Evolutionary conservation across 768 basidiomycete genomes (phyloP).

Genomic region (Rhodocollybia butyracea): DNA sequence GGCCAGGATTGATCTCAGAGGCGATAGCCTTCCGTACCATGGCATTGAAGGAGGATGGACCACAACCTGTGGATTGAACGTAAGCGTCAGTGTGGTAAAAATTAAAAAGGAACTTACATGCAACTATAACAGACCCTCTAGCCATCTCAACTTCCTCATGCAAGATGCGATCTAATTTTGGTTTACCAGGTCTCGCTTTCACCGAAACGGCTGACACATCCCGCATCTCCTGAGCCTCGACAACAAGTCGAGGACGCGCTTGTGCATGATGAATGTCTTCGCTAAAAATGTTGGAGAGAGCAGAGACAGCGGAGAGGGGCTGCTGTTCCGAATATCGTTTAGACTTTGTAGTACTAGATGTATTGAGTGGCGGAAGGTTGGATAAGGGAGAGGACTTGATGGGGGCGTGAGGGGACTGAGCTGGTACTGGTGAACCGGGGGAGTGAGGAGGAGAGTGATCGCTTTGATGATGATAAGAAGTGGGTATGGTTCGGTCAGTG

Average conservation of each 20-base stretch:
- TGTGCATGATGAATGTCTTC: neutral
- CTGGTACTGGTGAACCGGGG: neutral
- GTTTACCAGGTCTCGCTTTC: constrained; percentile 62
- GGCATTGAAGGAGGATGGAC: constrained; percentile 66
- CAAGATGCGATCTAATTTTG: constrained; percentile 58
- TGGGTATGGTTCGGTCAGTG: neutral
- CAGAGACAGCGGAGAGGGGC: neutral
- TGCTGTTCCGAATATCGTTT: neutral
- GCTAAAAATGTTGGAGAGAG: neutral
- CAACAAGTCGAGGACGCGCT: constrained; percentile 30
- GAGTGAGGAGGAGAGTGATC: neutral
- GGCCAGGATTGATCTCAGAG: constrained; percentile 52
- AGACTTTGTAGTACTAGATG: neutral
- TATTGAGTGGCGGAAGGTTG: neutral
- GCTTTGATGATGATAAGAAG: neutral
- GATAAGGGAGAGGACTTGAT: constrained; percentile 2
- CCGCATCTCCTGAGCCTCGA: constrained; percentile 55
- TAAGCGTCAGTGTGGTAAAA: neutral
- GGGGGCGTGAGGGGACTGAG: neutral
- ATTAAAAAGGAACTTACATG: constrained; percentile 47
- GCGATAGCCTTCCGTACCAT: constrained; percentile 66
- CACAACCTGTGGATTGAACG: constrained; percentile 51
- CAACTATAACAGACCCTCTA: constrained; percentile 58
- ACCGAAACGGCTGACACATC: constrained; percentile 62
- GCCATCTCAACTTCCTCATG: constrained; percentile 61